Conservation (phyloP, 179 eudicot species). For the Corrigiola litoralis region DNA sequence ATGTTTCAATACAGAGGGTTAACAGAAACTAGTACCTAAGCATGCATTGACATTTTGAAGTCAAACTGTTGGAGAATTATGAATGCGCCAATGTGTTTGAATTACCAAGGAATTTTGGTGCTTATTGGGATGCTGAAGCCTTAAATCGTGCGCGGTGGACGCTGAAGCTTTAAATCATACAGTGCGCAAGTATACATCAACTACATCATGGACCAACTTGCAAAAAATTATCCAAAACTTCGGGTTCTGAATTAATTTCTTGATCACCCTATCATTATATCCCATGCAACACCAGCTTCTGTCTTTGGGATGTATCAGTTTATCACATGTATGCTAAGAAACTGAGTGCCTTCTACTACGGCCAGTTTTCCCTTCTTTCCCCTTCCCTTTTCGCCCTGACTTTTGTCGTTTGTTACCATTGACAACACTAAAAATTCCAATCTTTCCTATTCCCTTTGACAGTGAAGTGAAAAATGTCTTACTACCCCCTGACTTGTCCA, state of each 20-base stretch:
- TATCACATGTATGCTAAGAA: constrained; percentile 26
- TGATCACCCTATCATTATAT: not conserved
- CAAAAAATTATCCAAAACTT: not conserved
- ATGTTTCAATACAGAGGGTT: not conserved
- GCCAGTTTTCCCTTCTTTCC: constrained; percentile 28
- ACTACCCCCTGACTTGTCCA: constrained; percentile 47
- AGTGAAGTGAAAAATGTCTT: constrained; percentile 49
- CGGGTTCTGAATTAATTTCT: not conserved
- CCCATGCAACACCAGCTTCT: not conserved
- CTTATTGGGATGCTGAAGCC: constrained; percentile 2
- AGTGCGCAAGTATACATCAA: not conserved
- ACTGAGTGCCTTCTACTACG: constrained; percentile 46
- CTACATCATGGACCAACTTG: not conserved
- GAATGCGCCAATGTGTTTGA: not conserved
- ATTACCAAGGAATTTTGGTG: not conserved
- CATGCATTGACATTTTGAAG: not conserved
- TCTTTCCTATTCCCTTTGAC: constrained; percentile 52
- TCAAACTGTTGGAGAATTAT: not conserved
- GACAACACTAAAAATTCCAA: constrained; percentile 42
- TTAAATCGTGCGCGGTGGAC: not conserved
- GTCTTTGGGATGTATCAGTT: no score
- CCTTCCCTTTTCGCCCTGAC: constrained; percentile 31
- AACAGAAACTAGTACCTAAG: not conserved
- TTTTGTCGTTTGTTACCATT: constrained; percentile 40
- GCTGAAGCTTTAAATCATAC: no score